phyloP scores from a whole-genome alignment of 345 rosid species.

The Heritiera fomes region DNA sequence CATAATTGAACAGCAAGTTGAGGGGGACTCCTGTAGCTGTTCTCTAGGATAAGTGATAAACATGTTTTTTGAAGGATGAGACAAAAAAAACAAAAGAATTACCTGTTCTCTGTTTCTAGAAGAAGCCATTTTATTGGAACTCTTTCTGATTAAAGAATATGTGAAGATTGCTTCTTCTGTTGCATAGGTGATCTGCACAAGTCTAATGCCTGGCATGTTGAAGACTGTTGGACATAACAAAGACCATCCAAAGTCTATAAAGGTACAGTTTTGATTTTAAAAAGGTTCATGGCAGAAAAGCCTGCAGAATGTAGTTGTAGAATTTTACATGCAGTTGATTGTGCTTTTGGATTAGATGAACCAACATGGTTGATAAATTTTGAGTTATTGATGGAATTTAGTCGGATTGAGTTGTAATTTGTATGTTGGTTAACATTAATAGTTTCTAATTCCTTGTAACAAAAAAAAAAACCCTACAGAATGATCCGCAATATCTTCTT shows the following conservation, averaged over 20 bases:
- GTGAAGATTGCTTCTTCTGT: neutral
- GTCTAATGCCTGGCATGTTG: conserved; percentile 88
- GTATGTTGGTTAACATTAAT: neutral
- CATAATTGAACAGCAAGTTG: neutral
- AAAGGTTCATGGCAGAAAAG: neutral
- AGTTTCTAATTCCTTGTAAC: neutral
- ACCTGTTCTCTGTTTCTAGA: neutral
- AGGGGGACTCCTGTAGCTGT: no score
- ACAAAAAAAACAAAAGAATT: no score
- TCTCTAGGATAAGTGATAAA: no score
- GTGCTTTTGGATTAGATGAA: neutral
- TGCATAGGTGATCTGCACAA: conserved; percentile 68
- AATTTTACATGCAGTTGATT: neutral
- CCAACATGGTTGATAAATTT: neutral
- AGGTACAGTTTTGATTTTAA: conserved; percentile 45
- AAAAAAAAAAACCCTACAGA: neutral
- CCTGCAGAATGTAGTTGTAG: neutral
- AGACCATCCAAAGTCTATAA: conserved; percentile 91
- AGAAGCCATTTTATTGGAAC: neutral
- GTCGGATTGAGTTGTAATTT: neutral
- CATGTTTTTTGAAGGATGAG: no score
- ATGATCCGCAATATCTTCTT: neutral
- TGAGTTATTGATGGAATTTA: neutral
- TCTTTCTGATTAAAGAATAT: conserved; percentile 3
- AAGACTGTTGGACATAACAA: conserved; percentile 84